Evolutionary conservation across 1,284 basidiomycete species (phyloP), one percentile per base, ranked within the genome.

Genomic region (Fomes fomentarius): DNA sequence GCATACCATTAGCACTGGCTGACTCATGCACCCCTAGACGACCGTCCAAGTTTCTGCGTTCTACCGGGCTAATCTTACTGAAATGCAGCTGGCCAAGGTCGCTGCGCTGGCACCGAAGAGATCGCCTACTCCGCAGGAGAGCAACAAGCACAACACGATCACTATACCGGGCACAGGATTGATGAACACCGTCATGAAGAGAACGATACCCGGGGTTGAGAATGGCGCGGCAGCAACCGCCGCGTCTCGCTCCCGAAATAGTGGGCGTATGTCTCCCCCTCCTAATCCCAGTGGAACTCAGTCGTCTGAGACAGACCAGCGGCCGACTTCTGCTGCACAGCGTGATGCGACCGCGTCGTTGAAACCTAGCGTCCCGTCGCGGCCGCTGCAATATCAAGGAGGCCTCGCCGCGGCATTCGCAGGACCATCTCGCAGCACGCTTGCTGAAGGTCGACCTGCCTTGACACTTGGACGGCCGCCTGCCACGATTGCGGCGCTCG

Each of bases 41-140:
- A 83, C 84, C 3, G 77, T 85, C 8, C 92, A 94, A 76, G 89
- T 91, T 44, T 79, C 78, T 56, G 86, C 87, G 65, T 93, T 80
- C 68, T 87, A 85, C 64, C 78, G 76, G 56, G 70, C 71, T 45
- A 78, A 86, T 58, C 60, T 68, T 25, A 72, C 69, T 37, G 77
- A 77, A 48, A 69, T 84, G 55, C 68, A 77, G 48, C 67, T 85
- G 10, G 74, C 71, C 41, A 69, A 66, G 37, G 70, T 78, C n/a
- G 72, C 71, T 6, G 65, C 68, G 1, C 58, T 58, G 19, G 74
- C 73, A 9, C 66, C 68, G 2, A 71, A 68, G 54, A 68, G 68
- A n/a, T 69, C 70, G 0, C 69, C 69, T 1, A 69, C 70, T 8
- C 71, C 72, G 10, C 51, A 52, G 19, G 42, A 45, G 22, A 47